Conservation (phyloP, 148 eudicot species). For the Camellia granthamiana region DNA sequence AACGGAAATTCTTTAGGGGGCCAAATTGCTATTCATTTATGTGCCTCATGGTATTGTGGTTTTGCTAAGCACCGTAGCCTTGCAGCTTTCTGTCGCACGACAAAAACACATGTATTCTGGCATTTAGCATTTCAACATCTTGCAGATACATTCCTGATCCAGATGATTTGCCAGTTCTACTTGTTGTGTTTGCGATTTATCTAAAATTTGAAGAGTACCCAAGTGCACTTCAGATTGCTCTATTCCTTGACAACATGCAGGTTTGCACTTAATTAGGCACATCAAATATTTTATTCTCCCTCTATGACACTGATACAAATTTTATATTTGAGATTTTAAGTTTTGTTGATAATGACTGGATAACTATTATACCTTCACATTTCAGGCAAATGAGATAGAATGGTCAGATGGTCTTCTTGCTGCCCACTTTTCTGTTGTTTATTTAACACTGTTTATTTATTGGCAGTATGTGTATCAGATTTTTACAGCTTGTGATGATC, state of each 20-base stretch:
- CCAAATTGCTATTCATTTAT: neutral
- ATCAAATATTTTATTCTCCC: neutral
- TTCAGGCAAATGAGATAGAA: neutral
- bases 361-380: neutral
- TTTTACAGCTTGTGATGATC: conserved; percentile 67
- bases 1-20: neutral
- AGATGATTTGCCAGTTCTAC: conserved; percentile 75
- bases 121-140: conserved; percentile 7
- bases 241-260: conserved; percentile 70
- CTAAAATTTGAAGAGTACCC: conserved; percentile 71
- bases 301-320: neutral
- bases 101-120: neutral
- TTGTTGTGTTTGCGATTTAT: conserved; percentile 62
- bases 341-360: neutral
- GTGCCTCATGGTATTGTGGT: neutral
- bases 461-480: conserved; percentile 81
- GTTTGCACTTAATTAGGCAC: conserved; percentile 30
- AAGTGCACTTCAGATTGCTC: conserved; percentile 84
- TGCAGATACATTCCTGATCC: conserved; percentile 92
- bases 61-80: neutral
- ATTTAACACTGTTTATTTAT: conserved; percentile 10
- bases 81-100: neutral
- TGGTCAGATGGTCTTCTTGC: neutral
- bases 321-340: neutral
- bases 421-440: neutral